phyloP scores from a whole-genome alignment of 2,329 filamentous ascomycete genomes.

The Aspergillus chevalieri region DNA sequence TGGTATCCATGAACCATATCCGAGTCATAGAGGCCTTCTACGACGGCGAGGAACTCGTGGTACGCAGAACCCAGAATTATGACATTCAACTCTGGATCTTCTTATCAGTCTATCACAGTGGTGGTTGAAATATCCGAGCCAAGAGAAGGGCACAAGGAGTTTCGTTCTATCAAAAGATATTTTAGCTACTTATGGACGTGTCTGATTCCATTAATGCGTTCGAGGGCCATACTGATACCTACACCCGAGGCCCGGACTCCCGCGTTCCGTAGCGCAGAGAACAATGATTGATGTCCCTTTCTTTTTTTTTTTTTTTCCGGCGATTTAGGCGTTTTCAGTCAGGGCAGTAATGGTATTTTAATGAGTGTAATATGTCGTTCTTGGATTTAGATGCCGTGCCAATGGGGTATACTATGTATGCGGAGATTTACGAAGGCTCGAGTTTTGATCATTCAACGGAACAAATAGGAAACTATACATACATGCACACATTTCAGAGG shows the following conservation, averaged over 20 bases:
- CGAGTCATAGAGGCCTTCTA: background rate
- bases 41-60: background rate
- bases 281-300: too few relatives aligned
- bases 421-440: background rate
- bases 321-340: too few relatives aligned
- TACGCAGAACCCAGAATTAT: background rate
- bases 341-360: background rate
- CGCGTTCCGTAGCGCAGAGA: too few relatives aligned
- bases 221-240: too few relatives aligned
- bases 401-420: background rate
- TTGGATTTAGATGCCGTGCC: background rate
- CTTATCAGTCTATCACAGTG: background rate
- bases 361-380: background rate
- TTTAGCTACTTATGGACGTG: background rate
- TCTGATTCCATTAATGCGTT: too few relatives aligned
- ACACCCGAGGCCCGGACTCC: too few relatives aligned
- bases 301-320: too few relatives aligned
- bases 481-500: background rate
- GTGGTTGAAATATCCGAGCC: background rate
- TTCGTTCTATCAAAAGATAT: background rate
- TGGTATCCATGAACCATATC: background rate
- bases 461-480: background rate
- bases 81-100: background rate
- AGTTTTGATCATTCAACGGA: background rate
- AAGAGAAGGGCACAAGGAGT: background rate